Percentiles rank a stretch among this genome's conserved stretches.
phyloP scores from a whole-genome alignment of 1,284 basidiomycete genomes.

The Xerocomus nothofagi region DNA sequence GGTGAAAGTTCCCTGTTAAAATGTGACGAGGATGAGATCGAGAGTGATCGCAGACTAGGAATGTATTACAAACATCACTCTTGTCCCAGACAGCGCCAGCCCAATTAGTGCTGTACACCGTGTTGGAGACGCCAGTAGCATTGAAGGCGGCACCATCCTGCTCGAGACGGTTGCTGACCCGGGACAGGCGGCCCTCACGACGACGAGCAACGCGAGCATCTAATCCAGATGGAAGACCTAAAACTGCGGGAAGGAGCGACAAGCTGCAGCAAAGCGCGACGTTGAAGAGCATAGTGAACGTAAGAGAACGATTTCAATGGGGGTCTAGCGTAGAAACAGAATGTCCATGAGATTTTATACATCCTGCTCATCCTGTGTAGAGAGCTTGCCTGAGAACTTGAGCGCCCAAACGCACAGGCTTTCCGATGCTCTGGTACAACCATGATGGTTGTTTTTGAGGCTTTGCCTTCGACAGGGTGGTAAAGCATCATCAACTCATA shows the following conservation, averaged over 20 bases:
- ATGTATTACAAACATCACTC: constrained; percentile 2
- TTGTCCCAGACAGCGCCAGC: constrained; percentile 7
- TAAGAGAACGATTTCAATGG: not conserved
- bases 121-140: not conserved
- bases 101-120: constrained; percentile 2
- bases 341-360: not conserved
- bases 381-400: not conserved
- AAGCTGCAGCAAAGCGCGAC: not conserved
- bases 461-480: not conserved
- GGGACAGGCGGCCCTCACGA: not conserved
- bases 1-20: constrained; percentile 7
- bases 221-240: constrained; percentile 2
- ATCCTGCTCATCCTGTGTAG: not conserved
- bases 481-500: not conserved
- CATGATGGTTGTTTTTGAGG: no score
- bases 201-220: not conserved
- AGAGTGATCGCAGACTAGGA: not conserved
- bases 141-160: no score
- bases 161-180: not conserved
- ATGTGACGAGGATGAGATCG: not conserved
- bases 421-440: not conserved
- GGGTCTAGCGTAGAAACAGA: not conserved
- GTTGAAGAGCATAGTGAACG: constrained; percentile 6
- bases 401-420: not conserved
- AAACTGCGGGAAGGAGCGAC: not conserved